Conservation (phyloP, 768 basidiomycete species). For the Psilocybe cubensis region DNA sequence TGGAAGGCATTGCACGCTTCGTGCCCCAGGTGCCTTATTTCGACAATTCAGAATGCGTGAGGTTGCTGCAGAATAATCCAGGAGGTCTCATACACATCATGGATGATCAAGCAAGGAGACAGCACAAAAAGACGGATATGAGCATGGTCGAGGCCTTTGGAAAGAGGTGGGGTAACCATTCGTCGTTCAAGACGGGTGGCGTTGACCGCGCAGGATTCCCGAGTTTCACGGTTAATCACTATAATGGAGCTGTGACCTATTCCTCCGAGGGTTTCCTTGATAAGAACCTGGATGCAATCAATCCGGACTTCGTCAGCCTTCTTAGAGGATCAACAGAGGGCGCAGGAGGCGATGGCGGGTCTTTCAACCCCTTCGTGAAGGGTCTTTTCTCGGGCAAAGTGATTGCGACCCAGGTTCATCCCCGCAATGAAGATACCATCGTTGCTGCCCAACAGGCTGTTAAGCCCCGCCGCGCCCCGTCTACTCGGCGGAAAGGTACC, state of each 20-base stretch:
- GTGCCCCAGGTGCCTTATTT: conserved; percentile 80
- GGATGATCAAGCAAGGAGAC: conserved; percentile 91
- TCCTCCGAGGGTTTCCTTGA: conserved; percentile 90
- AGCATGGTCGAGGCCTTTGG: conserved; percentile 94
- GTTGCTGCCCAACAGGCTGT: conserved; percentile 92
- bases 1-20: conserved; percentile 75
- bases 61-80: conserved; percentile 82
- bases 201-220: conserved; percentile 79
- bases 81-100: conserved; percentile 96
- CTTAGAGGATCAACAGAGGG: conserved; percentile 71
- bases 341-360: conserved; percentile 74
- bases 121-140: conserved; percentile 88
- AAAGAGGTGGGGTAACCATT: conserved; percentile 94
- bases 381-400: conserved; percentile 87
- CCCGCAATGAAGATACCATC: conserved; percentile 92
- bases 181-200: conserved; percentile 83
- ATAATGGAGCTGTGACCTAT: conserved; percentile 89
- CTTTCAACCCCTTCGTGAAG: conserved; percentile 89
- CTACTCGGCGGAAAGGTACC: conserved; percentile 80
- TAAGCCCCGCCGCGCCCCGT: conserved; percentile 93
- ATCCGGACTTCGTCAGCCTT: conserved; percentile 91
- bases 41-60: conserved; percentile 89
- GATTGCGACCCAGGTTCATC: conserved; percentile 92
- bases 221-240: conserved; percentile 92
- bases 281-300: conserved; percentile 85